phyloP scores from a whole-genome alignment of 495 filamentous ascomycete species.

The Penicillium cataractarum region DNA sequence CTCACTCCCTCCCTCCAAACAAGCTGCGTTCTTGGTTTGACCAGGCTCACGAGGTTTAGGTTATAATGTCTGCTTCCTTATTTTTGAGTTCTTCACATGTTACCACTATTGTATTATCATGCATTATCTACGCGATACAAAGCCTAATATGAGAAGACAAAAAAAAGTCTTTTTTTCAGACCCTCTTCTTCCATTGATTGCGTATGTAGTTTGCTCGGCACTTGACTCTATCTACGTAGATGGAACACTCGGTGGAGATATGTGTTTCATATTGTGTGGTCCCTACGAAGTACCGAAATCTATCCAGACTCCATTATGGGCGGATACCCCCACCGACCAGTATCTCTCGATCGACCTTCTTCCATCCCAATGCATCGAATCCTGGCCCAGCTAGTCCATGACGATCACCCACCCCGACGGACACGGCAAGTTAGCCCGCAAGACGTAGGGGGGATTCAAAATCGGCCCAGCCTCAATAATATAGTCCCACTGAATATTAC shows the following conservation, averaged over 20 bases:
- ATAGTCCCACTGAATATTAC: background rate
- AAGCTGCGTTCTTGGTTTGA: background rate
- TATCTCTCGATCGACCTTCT: background rate
- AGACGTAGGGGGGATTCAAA: background rate
- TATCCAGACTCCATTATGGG: background rate
- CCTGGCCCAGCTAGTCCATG: slow-evolving; percentile 3
- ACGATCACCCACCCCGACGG: slow-evolving; percentile 2
- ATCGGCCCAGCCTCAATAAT: background rate
- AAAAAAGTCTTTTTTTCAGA: background rate
- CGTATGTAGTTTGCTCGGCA: background rate
- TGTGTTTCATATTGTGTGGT: background rate
- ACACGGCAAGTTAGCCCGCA: slow-evolving; percentile 1
- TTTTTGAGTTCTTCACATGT: slow-evolving; percentile 5
- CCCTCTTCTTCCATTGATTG: background rate
- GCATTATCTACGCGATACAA: slow-evolving; percentile 1
- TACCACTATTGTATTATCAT: slow-evolving; percentile 9
- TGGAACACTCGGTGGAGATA: background rate
- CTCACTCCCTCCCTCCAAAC: background rate
- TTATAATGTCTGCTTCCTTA: background rate
- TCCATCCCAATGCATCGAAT: background rate
- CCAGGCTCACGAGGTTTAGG: background rate
- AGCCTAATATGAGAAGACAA: background rate
- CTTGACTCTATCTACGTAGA: background rate
- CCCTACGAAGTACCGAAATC: background rate
- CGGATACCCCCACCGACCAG: background rate